Evolutionary conservation across 2,329 filamentous ascomycete species (phyloP), one percentile per base, ranked within the genome.

Genomic region (Pseudogymnoascus sp.): DNA sequence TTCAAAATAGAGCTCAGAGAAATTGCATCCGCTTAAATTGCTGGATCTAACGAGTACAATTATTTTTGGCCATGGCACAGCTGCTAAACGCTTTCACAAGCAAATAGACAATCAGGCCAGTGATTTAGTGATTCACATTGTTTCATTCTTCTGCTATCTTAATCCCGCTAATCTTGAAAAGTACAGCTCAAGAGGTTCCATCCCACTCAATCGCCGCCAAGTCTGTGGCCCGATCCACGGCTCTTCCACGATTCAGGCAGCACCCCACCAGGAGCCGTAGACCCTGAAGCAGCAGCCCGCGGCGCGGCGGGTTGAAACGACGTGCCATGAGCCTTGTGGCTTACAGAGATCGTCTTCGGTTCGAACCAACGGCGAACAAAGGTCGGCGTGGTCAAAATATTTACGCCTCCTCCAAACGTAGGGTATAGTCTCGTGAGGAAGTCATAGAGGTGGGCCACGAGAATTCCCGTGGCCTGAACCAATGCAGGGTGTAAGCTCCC

Each of bases 361-460:
- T 80, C 78, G 64, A 93, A 88, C 68, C 89, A 82, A 63, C 82
- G 81, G 65, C 84, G 86, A 64, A 97, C 76, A 68, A 92, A 86
- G 5, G 75, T 74, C 2, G 95, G 95, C 0, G 92, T 95, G 12
- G 81, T 79, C 37, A 97, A 80, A 60, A 88, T 81, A 72, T 93
- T 96, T 61, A 79, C 81, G 0, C 95, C 95, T 63, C 90, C 90
- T 34, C 92, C 93, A 72, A 95, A 95, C 63, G 90, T 86, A 4
- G 95, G 95, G 81, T 92, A 97, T 45, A 97, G 82, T 60, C 90
- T 84, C 1, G 90, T 91, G 60, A 97, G 75, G 72, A 97, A 99
- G 73, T 97, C 90, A 76, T 91, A 96, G 18, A 95, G 72, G 74
- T 99, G 95, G 4, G 93, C 93, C 11, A 93, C 90, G 47, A 96